A percentile compares a stretch with the other conserved stretches of the same genome.
These are phyloP conservation scores for Sarocladiaceae sp. DNA, from an alignment of 2,329 filamentous ascomycete genomes.

Conservation along the genomic window DNA sequence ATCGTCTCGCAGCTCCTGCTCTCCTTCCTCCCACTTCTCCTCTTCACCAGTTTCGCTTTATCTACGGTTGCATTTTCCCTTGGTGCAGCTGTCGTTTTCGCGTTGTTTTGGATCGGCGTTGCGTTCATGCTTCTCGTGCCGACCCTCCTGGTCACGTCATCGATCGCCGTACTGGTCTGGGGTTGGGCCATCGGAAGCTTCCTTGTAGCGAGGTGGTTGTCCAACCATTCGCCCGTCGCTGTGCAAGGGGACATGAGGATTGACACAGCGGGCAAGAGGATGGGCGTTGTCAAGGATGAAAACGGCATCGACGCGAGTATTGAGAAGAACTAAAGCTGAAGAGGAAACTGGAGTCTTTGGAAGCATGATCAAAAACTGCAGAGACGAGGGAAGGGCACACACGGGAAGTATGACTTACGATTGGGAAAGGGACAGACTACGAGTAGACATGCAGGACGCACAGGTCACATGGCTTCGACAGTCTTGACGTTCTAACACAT, in stretches of 20 bases:
- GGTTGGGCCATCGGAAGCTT: constrained; percentile 62
- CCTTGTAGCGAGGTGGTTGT: constrained; percentile 42
- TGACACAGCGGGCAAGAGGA: constrained; percentile 16
- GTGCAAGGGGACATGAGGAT: constrained; percentile 17
- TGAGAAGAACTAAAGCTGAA: constrained; percentile 1
- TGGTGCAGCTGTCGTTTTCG: constrained; percentile 59
- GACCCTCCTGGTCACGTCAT: constrained; percentile 61
- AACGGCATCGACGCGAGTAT: constrained; percentile 16
- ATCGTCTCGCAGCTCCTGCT: constrained; percentile 60
- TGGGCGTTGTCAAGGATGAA: constrained; percentile 18
- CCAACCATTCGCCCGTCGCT: constrained; percentile 27
- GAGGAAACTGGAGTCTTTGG: no score
- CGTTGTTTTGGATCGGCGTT: constrained; percentile 62
- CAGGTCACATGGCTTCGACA: no score
- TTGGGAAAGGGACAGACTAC: not conserved
- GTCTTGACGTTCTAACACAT: no score
- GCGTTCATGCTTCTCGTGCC: constrained; percentile 66
- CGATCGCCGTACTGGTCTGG: constrained; percentile 61
- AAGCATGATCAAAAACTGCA: no score
- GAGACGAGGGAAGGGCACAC: not conserved
- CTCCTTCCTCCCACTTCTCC: constrained; percentile 60
- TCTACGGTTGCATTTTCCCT: constrained; percentile 60
- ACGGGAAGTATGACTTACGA: not conserved
- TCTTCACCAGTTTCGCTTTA: constrained; percentile 65
- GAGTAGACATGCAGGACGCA: no score